A percentile compares a stretch with the other conserved stretches of the same genome.
phyloP scores from a whole-genome alignment of 148 eudicot species.

The Persicaria tinctoria region DNA sequence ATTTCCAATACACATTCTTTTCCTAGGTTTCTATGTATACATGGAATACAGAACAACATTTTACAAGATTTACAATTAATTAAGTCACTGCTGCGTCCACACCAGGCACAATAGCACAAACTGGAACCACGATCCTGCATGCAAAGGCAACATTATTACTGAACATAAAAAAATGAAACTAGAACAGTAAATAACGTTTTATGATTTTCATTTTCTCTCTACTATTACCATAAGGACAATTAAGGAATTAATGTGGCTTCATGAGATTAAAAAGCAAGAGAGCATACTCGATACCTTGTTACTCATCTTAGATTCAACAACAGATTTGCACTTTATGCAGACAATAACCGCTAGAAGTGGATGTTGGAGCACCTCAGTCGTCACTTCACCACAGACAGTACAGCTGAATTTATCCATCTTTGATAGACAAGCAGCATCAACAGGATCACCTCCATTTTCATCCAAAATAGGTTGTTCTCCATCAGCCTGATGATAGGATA shows the following conservation, averaged over 20 bases:
- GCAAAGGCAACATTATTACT: neutral
- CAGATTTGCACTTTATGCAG: constrained; percentile 53
- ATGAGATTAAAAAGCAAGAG: neutral
- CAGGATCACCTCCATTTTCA: constrained; percentile 20
- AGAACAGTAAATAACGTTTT: neutral
- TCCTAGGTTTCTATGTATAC: constrained; percentile 63
- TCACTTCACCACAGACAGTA: constrained; percentile 53
- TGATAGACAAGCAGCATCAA: constrained; percentile 13
- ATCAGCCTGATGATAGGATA: constrained; percentile 26
- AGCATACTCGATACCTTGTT: constrained; percentile 24
- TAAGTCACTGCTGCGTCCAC: constrained; percentile 50
- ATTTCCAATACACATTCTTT: constrained; percentile 38
- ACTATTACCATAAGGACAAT: neutral
- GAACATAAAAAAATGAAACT: neutral
- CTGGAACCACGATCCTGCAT: constrained; percentile 42
- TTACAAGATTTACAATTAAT: constrained; percentile 58
- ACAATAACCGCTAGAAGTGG: constrained; percentile 62
- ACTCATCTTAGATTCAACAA: constrained; percentile 43
- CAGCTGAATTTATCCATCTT: constrained; percentile 34
- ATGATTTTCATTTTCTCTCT: neutral
- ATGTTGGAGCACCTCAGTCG: constrained; percentile 42
- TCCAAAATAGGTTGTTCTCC: constrained; percentile 21
- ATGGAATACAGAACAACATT: constrained; percentile 41
- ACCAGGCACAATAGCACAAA: constrained; percentile 64
- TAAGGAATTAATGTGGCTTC: neutral